Conservation (phyloP, 305 asterid species). For the Nicotiana rustica region DNA sequence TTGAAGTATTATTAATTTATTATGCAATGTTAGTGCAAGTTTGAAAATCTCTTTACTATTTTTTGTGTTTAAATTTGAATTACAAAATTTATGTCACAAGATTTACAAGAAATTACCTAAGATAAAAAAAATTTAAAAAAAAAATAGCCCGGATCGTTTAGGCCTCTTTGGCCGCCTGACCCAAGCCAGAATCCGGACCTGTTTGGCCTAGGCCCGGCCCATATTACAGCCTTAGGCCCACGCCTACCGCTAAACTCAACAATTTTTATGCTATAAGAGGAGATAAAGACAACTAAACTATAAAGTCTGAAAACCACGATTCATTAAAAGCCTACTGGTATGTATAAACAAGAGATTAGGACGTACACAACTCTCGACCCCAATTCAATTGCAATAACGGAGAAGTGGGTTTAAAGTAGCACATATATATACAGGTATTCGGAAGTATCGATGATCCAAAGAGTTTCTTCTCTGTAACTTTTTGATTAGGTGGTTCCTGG, state of each 20-base stretch:
- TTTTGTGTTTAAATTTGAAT: too few species aligned
- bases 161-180: too few species aligned
- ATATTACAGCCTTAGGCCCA: too few species aligned
- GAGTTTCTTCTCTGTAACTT: not conserved
- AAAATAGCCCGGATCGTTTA: too few species aligned
- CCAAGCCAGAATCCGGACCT: too few species aligned
- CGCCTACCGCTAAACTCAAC: not conserved
- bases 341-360: not conserved
- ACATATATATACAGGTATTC: not conserved
- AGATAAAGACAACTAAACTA: not conserved
- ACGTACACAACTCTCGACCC: not conserved
- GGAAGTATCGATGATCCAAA: not conserved
- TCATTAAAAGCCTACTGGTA: not conserved
- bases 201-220: too few species aligned
- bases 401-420: not conserved
- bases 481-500: not conserved
- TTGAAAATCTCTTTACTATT: too few species aligned
- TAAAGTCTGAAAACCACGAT: not conserved
- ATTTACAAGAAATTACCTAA: too few species aligned
- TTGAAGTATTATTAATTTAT: too few species aligned
- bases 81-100: too few species aligned
- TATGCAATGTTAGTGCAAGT: too few species aligned
- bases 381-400: not conserved
- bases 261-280: not conserved
- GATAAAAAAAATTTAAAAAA: too few species aligned